Evolutionary conservation across 768 basidiomycete genomes (phyloP), one percentile per base, ranked within the genome.

Genomic region (Amanita rimosa): DNA sequence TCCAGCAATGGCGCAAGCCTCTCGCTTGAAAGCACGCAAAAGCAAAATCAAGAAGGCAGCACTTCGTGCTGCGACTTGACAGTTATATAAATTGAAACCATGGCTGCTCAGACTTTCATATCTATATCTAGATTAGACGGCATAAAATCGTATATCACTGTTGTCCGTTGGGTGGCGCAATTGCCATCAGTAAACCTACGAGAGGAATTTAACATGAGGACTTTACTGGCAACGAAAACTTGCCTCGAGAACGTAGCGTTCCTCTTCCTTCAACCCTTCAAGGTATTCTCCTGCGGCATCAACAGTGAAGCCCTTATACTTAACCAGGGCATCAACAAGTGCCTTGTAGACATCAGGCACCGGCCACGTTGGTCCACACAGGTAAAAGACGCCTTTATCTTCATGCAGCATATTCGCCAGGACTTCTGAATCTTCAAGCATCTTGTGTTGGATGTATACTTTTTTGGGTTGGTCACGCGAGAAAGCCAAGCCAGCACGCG

Each of bases 321-420:
- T 79, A 22, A 75, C 75, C 53, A 97, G 68, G 2, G 91, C 86
- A 16, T 79, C 79, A 17, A 94, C 83, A 43, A 99, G 72, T 0
- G 96, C 89, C 64, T 95, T 85, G 58, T 88, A 95, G 4, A 99
- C 92, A 59, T 98, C 96, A 1, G 96, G 93, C 17, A 98, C 95
- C n/a, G 96, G 96, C 95, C 94, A 96, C 22, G 95, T 98, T 33
- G 95, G 96, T 22, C 95, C 95, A 63, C 96, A 97, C 39, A 99
- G 73, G 66, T 97, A 98, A 70, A 99, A 99, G 41, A 81, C 87
- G 27, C 90, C 92, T 36, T 75, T 58, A 53, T 82, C 75, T 49
- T 81, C 71, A 57, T 82, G 70, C 48, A 98, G 67, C 78, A 89
- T 81, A 53, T 75, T 67, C 39, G 81, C 83, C 21, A 99, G 75